These are phyloP conservation scores for Hypoxylon fragiforme DNA, from an alignment of 495 filamentous ascomycete species.

Conservation along the genomic window DNA sequence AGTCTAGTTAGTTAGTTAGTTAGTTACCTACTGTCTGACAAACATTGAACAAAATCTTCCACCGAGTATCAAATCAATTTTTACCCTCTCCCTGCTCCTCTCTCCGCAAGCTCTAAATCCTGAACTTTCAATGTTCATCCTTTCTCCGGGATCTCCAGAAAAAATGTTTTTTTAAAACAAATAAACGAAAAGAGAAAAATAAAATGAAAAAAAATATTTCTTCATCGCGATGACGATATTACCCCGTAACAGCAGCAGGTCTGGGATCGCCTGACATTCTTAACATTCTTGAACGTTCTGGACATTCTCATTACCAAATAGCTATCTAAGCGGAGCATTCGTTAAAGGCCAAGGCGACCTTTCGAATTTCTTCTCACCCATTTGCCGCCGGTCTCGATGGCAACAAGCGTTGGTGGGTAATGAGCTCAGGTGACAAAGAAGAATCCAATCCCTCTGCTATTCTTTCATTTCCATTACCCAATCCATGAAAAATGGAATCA, in stretches of 20 bases:
- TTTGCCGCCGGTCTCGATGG: conserved; percentile 33
- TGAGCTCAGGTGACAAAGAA: conserved; percentile 46
- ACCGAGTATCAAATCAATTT: no score
- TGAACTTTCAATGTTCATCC: background rate
- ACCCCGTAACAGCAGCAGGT: conserved; percentile 26
- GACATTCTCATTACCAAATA: conserved; percentile 41
- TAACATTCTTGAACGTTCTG: no score
- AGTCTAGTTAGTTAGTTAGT: no score
- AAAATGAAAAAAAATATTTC: conserved; percentile 3
- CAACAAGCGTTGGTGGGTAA: conserved; percentile 34
- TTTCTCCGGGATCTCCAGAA: conserved; percentile 11
- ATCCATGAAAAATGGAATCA: conserved; percentile 40
- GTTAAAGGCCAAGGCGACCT: conserved; percentile 23
- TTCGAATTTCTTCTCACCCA: conserved; percentile 24
- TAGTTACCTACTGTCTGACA: no score
- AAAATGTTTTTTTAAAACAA: no score
- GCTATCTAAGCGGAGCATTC: conserved; percentile 33
- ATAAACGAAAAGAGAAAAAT: no score
- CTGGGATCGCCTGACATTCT: conserved; percentile 26
- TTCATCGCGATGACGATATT: conserved; percentile 34
- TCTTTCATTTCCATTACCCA: conserved; percentile 46
- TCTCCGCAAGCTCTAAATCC: conserved; percentile 8
- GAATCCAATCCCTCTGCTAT: conserved; percentile 33
- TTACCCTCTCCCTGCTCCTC: no score
- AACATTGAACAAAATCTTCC: no score